Evolutionary conservation across 441 rosid species (phyloP), one percentile per base, ranked within the genome.

Genomic region (Pelargonium citronellum): DNA sequence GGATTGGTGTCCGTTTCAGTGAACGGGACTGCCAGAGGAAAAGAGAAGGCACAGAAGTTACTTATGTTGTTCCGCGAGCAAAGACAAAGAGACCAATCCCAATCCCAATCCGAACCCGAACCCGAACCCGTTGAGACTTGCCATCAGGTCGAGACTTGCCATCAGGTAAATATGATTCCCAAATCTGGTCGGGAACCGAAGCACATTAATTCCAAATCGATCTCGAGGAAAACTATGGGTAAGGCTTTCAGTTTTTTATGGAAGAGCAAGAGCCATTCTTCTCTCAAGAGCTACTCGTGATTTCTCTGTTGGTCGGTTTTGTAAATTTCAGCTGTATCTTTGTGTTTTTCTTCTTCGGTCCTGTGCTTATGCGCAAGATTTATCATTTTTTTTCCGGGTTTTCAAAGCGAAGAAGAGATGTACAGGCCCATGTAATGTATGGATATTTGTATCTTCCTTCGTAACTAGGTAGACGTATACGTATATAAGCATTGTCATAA

Each of bases 61-160:
- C 76, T 95, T 63, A 85, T 90, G 97, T 77, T 96, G 71, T 96
- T 96, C 68, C 82, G 98, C 16, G 96, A 93, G 81, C 97, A 96
- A 74, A 72, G 99, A 71, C 99, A 92, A 72, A 78, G 89, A 0
- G 98, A 92, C 60, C 94, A 86, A 41, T 79, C 88, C 13, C 80
- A 27, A 27, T 27, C 3, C 30, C 30, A 27, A 27, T 27, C 30
- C 30, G 30, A 27, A 27, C 30, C 30, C 30, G 30, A 27, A 27
- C 30, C 30, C 2, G 30, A 27, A 27, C 30, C 85, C 13, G 77
- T 79, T 34, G 84, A 82, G 69, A 62, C 57, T 8, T 30, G 67
- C 22, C 72, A 67, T 4, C 76, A 67, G 53, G 53, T 10, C 12
- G 9, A 24, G 15, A 27, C 6, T 73, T 61, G 47, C 77, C 73